Percentiles rank a stretch among this genome's conserved stretches.
Conservation (phyloP, 2,329 filamentous ascomycete species). For the Colletotrichum costaricense region DNA sequence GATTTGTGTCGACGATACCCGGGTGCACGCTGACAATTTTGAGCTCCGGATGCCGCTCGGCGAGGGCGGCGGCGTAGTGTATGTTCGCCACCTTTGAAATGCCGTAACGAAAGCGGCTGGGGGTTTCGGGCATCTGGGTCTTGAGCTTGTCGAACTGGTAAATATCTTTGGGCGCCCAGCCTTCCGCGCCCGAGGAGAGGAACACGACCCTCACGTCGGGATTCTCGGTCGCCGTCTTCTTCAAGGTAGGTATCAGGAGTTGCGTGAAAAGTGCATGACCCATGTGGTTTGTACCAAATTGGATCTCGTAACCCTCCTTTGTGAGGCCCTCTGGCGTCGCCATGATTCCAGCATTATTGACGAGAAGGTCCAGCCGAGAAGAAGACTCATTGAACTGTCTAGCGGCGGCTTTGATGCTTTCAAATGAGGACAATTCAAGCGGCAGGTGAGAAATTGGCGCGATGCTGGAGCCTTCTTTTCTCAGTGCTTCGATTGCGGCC, state of each 20-base stretch:
- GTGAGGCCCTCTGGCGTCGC: slow-evolving; percentile 40
- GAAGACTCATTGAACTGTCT: slow-evolving; percentile 24
- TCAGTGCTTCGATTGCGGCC: slow-evolving; percentile 20
- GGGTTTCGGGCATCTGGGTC: slow-evolving; percentile 37
- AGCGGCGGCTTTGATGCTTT: slow-evolving; percentile 33
- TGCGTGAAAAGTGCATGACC: slow-evolving; percentile 41
- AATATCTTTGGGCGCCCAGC: slow-evolving; percentile 38
- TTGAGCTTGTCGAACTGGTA: slow-evolving; percentile 46
- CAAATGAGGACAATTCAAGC: slow-evolving; percentile 33
- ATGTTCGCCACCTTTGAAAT: slow-evolving; percentile 49
- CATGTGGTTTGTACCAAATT: slow-evolving; percentile 46
- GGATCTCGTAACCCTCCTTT: slow-evolving; percentile 45
- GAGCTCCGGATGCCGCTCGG: slow-evolving; percentile 41
- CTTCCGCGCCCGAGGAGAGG: slow-evolving; percentile 42
- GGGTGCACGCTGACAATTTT: slow-evolving; percentile 44
- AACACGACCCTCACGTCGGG: slow-evolving; percentile 44
- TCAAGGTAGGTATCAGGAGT: slow-evolving; percentile 39
- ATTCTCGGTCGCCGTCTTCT: slow-evolving; percentile 36
- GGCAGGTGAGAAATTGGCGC: slow-evolving; percentile 17
- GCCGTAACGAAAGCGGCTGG: slow-evolving; percentile 43
- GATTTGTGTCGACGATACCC: slow-evolving; percentile 44
- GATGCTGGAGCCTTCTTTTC: slow-evolving; percentile 1
- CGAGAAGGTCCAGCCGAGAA: slow-evolving; percentile 46
- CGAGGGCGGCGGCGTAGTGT: slow-evolving; percentile 45
- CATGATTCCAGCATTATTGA: slow-evolving; percentile 43